Base-by-base conservation (phyloP, 1,139 yeast genomes). In the Debaryomyces subglobosus region DNA sequence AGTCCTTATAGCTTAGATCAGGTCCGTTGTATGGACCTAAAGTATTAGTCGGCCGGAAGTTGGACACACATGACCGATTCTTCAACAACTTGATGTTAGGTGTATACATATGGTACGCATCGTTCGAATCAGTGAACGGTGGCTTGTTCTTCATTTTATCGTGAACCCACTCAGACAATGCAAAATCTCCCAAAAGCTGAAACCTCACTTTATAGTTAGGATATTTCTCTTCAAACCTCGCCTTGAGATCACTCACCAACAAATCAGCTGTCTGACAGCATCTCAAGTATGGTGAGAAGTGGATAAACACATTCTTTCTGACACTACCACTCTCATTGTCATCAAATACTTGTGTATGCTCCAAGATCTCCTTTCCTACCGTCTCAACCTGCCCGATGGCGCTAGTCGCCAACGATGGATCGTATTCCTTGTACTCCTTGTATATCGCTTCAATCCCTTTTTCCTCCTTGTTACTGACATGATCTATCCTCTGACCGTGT, bases 1-100 rank as follows among this genome's bases (percentile, higher is more conserved):
- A 76, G 50, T 73, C 78, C 49, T 70, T 69, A 57, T 67, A 75
- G 52, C 72, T 67, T 46, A 76, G 61, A 43, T 70, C 75, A 6
- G 72, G 75, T 2, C 79, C 81, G 58, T 76, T 76, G 58, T 68
- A 76, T n/a, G 69, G 78, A 21, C 81, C 81, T 53, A 76, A 65
- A 12, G 74, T 69, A 29, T 67, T 68, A n/a, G 78, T 72, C 32
- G 81, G 81, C 27, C 81, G 60, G 55, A 76, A 76, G 52, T 74
- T 75, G 32, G 77, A 71, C 52, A 74, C 67, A 23, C 67, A 63
- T 36, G 65, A 60, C 48, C 68, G 64, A 53, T 76, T 76, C 43
- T 62, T 63, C 54, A 76, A 56, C 39, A 59, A 53, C 57, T 72
- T 74, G 47, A 74, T 57, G 54, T 76, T 76, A 30, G 79, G 79